These are phyloP conservation scores for Verticillium zaregamsianum DNA, from an alignment of 2,329 filamentous ascomycete genomes.

Conservation along the genomic window DNA sequence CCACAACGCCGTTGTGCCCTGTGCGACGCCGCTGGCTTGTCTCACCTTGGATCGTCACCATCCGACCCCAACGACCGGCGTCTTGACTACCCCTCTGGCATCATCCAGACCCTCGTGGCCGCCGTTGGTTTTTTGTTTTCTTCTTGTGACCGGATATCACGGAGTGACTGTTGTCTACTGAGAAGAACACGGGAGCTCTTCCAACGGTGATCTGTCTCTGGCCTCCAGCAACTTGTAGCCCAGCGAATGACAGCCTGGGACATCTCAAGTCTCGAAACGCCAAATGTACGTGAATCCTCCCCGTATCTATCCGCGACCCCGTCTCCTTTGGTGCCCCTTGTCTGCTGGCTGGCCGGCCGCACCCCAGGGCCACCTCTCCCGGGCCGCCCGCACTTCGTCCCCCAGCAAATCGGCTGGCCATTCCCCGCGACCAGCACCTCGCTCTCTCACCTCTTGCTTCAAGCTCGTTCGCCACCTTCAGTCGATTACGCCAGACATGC, in stretches of 20 bases:
- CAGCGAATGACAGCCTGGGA: background rate
- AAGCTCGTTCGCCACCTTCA: background rate
- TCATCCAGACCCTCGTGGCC: background rate
- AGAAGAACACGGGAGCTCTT: background rate
- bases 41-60: background rate
- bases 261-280: slow-evolving; percentile 33
- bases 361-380: background rate
- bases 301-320: background rate
- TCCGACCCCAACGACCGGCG: background rate
- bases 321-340: background rate
- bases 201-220: background rate
- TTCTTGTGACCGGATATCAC: background rate
- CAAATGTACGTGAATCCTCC: slow-evolving; percentile 33
- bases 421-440: background rate
- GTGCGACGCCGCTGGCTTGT: slow-evolving; percentile 8
- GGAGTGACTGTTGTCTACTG: background rate
- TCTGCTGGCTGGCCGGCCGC: background rate
- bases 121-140: background rate
- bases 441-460: background rate
- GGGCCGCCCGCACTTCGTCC: background rate
- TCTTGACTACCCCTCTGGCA: background rate
- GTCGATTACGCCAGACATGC: background rate
- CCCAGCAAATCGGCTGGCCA: background rate
- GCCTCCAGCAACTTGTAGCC: background rate
- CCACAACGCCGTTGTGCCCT: slow-evolving; percentile 9